phyloP scores from a whole-genome alignment of 129 eudicot species.

The Deinandra increscens region DNA sequence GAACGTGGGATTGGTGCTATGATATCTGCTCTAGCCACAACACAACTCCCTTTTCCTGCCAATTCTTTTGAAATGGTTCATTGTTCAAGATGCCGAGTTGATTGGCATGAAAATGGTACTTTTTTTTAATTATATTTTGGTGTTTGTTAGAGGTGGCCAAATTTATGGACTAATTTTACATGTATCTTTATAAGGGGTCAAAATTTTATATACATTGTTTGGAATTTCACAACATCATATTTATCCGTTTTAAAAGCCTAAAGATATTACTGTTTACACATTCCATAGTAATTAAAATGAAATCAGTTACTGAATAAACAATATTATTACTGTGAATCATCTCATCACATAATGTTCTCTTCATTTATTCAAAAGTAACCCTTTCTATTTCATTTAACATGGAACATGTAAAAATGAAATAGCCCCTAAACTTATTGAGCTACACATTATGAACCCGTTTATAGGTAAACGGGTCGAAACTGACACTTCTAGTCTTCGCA shows the following conservation, averaged over 20 bases:
- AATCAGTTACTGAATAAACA: too few species aligned
- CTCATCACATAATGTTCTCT: too few species aligned
- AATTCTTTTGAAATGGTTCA: constrained; percentile 90
- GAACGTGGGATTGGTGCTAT: constrained; percentile 93
- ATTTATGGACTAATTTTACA: too few species aligned
- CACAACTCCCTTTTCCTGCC: constrained; percentile 88
- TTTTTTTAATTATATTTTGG: neutral
- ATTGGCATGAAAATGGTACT: constrained; percentile 87
- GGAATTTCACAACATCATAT: neutral
- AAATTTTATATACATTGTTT: too few species aligned
- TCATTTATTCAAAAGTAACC: too few species aligned
- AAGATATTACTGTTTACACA: neutral
- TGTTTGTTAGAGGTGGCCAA: neutral
- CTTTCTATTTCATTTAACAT: too few species aligned
- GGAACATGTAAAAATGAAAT: neutral
- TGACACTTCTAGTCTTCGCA: neutral
- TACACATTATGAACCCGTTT: neutral
- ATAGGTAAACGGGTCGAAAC: too few species aligned
- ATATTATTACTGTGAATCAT: too few species aligned
- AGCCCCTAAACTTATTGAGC: neutral
- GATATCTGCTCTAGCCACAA: constrained; percentile 84
- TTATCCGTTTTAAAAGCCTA: neutral
- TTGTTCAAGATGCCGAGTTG: constrained; percentile 97
- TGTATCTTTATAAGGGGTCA: too few species aligned
- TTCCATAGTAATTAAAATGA: neutral